These are phyloP conservation scores for Colletotrichum sp. DNA, from an alignment of 2,329 filamentous ascomycete species.

Conservation along the genomic window DNA sequence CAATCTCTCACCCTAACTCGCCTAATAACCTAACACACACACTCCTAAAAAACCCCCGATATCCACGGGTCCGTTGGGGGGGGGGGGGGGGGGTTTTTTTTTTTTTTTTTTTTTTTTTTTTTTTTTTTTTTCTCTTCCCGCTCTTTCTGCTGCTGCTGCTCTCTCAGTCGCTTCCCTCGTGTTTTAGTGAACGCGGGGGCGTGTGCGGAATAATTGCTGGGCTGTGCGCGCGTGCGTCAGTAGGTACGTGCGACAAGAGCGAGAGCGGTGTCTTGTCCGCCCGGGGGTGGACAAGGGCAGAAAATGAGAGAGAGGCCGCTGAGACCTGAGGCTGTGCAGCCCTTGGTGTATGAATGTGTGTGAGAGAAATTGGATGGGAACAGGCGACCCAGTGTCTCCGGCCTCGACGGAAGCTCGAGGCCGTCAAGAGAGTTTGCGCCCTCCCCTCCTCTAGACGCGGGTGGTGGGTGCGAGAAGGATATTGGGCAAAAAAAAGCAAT, in stretches of 20 bases:
- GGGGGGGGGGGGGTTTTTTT: not conserved
- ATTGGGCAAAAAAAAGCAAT: not conserved
- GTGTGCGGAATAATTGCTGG: slow-evolving; percentile 6
- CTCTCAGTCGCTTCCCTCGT: not conserved
- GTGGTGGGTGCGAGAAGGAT: not conserved
- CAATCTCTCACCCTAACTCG: too few relatives aligned
- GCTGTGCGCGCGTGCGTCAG: slow-evolving; percentile 22
- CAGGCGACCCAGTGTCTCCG: slow-evolving; percentile 7
- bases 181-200: not conserved
- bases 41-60: too few relatives aligned
- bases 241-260: slow-evolving; percentile 18
- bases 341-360: slow-evolving; percentile 19
- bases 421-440: slow-evolving; percentile 3
- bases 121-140: not conserved
- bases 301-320: slow-evolving; percentile 18
- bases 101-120: not conserved
- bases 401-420: slow-evolving; percentile 1
- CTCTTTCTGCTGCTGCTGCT: not conserved
- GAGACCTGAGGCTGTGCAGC: slow-evolving; percentile 21
- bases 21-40: too few relatives aligned
- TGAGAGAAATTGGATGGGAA: slow-evolving; percentile 18
- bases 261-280: slow-evolving; percentile 20
- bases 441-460: not conserved
- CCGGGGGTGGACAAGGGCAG: slow-evolving; percentile 16
- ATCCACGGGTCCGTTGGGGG: too few relatives aligned